Conservation (phyloP, 2,329 filamentous ascomycete genomes). For the Aureobasidium sp. region DNA sequence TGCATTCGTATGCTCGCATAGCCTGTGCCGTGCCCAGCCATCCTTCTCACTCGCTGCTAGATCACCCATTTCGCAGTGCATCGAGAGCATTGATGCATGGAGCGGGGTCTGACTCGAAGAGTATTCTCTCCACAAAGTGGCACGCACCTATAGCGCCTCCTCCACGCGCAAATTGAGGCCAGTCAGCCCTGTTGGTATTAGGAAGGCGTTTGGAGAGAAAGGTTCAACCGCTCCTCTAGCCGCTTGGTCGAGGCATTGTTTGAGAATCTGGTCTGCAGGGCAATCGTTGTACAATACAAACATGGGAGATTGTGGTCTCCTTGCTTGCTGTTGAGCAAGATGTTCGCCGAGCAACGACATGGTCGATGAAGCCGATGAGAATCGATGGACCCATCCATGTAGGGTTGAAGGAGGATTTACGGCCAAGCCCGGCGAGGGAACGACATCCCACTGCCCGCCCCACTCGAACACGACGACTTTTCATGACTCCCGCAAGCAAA, state of each 20-base stretch:
- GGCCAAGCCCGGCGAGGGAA: constrained; percentile 3
- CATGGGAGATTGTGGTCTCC: not conserved
- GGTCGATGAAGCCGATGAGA: constrained; percentile 2
- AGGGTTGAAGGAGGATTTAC: not conserved
- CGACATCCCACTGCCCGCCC: not conserved
- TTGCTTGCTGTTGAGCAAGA: not conserved
- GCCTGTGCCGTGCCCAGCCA: constrained; percentile 9
- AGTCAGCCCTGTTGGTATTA: constrained; percentile 2
- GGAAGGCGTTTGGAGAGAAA: not conserved
- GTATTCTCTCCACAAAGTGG: constrained; percentile 8
- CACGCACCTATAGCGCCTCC: not conserved
- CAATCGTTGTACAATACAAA: not conserved
- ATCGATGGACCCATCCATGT: not conserved
- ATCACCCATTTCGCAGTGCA: constrained; percentile 6
- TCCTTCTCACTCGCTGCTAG: not conserved
- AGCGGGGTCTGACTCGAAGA: constrained; percentile 1
- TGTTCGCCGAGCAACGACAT: not conserved
- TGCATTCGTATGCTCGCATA: constrained; percentile 8
- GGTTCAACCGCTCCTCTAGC: not conserved
- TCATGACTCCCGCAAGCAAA: not conserved
- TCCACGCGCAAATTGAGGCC: constrained; percentile 2
- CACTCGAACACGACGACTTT: constrained; percentile 5
- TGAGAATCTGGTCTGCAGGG: not conserved
- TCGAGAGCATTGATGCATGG: not conserved
- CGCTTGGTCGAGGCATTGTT: not conserved